phyloP scores from a whole-genome alignment of 805 yeast genomes.

The Starmera amethionina region DNA sequence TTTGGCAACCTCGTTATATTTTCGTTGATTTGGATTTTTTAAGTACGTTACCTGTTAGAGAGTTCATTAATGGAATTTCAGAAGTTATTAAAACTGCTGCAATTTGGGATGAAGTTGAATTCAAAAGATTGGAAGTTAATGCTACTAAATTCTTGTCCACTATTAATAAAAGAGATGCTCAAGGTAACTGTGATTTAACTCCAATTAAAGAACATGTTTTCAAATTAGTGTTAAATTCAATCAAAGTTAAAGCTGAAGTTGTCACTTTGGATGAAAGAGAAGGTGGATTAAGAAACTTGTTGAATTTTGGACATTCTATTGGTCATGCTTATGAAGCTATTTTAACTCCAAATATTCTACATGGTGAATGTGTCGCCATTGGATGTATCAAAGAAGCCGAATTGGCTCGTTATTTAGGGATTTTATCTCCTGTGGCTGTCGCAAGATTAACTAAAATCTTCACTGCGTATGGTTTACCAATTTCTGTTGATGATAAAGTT shows the following conservation, averaged over 20 bases:
- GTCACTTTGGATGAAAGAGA: slow-evolving; percentile 93
- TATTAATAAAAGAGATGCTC: slow-evolving; percentile 40
- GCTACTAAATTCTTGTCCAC: slow-evolving; percentile 60
- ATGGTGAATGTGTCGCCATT: slow-evolving; percentile 98
- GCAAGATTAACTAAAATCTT: slow-evolving; percentile 80
- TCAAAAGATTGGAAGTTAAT: slow-evolving; percentile 71
- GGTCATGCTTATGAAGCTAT: slow-evolving; percentile 99
- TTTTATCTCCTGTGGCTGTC: slow-evolving; percentile 86
- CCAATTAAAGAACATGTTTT: slow-evolving; percentile 66
- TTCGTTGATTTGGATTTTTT: slow-evolving; percentile 83
- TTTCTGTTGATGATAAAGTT: slow-evolving; percentile 60
- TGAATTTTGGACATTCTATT: slow-evolving; percentile 93
- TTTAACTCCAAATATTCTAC: slow-evolving; percentile 89
- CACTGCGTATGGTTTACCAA: slow-evolving; percentile 79
- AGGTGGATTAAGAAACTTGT: slow-evolving; percentile 82
- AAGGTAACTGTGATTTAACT: slow-evolving; percentile 50
- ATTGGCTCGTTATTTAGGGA: slow-evolving; percentile 82
- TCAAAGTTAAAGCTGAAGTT: slow-evolving; percentile 85
- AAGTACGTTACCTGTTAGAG: slow-evolving; percentile 83
- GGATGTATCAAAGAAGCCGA: slow-evolving; percentile 96
- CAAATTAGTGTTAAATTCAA: slow-evolving; percentile 76
- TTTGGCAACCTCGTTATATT: slow-evolving; percentile 90
- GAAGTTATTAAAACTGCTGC: slow-evolving; percentile 98
- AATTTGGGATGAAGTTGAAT: slow-evolving; percentile 89
- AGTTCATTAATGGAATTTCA: slow-evolving; percentile 96